Conservation (phyloP, 108 stramenopile genomes). For the Pseudonitzschia multiseries region DNA sequence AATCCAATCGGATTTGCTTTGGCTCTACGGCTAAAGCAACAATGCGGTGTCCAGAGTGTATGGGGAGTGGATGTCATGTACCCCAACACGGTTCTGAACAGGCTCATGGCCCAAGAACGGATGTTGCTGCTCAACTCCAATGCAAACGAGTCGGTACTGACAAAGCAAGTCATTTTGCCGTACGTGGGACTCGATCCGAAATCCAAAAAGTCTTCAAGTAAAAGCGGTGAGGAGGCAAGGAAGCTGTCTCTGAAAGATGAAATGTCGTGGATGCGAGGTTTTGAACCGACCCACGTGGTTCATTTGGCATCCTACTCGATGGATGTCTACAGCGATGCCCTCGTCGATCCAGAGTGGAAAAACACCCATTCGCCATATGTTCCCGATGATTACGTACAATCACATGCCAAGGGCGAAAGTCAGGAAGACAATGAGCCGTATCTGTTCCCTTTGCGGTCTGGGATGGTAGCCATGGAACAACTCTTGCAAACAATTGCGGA, state of each 20-base stretch:
- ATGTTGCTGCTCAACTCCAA: conserved; percentile 46
- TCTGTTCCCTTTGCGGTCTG: conserved; percentile 57
- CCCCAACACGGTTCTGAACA: conserved; percentile 62
- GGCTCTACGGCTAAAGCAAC: conserved; percentile 52
- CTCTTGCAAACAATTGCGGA: conserved; percentile 30
- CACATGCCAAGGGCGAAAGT: background rate
- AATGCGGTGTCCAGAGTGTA: conserved; percentile 66
- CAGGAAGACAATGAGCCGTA: conserved; percentile 28
- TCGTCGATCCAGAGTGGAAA: conserved; percentile 25
- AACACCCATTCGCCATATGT: conserved; percentile 39
- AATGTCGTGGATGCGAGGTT: conserved; percentile 31
- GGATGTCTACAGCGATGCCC: conserved; percentile 34
- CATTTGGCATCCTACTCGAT: conserved; percentile 65
- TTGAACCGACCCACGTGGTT: conserved; percentile 75
- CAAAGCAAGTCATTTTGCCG: conserved; percentile 42
- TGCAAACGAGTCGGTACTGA: conserved; percentile 38
- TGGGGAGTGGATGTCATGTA: conserved; percentile 64
- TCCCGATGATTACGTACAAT: background rate
- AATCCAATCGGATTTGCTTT: conserved; percentile 65
- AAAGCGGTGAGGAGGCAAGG: background rate
- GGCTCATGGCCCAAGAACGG: conserved; percentile 55
- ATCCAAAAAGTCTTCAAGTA: conserved; percentile 2
- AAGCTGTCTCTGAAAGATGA: conserved; percentile 20
- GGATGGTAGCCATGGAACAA: conserved; percentile 71
- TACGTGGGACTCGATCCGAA: conserved; percentile 65